Base-by-base conservation (phyloP, 78 protist genomes). In the Dictyostelium citrinum region DNA sequence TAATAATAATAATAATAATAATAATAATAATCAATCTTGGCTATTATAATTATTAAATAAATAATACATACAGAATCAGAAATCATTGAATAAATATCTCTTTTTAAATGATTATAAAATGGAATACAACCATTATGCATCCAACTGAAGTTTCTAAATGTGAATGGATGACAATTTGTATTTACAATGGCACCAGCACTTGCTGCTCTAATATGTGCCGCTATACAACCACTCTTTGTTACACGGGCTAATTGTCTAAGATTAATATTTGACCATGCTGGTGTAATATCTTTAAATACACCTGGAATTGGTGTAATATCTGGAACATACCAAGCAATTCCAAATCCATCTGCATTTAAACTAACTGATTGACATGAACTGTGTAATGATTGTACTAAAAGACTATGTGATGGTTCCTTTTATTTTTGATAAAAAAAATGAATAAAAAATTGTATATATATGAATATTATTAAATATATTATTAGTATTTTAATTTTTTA, bases 281-380 rank as follows among this genome's bases (percentile, higher is more conserved):
- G 93, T n/a, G 93, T 88, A 64, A 88, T 88, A 78, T 88, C 93
- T 46, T 88, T 88, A 45, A 88, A 88, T 24, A 88, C 93, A 20
- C 80, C 84, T n/a, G 93, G 93, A 78, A 74, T 88, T 22, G 93
- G 85, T 67, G 93, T 31, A 33, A 88, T 78, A 6, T 88, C 93
- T 31, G 84, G 84, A 9, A 86, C 92, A 55, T 60, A 88, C 93
- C 93, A 88, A 11, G 85, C 60, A 17, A 88, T 67, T 37, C 93
- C 93, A 64, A 88, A 88, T 17, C 93, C 93, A 64, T 88, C 93
- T 8, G 93, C 93, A 78, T 88, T 88, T 33, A 88, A 78, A 31
- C 31, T 24, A 46, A 88, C 84, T 58, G 84, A 83, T 64, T 77
- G 84, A 46, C 81, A 78, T 24, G 39, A 61, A 31, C 85, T 78